Evolutionary conservation across 257 asterid species (phyloP).

Genomic region (Solanum rostratum): DNA sequence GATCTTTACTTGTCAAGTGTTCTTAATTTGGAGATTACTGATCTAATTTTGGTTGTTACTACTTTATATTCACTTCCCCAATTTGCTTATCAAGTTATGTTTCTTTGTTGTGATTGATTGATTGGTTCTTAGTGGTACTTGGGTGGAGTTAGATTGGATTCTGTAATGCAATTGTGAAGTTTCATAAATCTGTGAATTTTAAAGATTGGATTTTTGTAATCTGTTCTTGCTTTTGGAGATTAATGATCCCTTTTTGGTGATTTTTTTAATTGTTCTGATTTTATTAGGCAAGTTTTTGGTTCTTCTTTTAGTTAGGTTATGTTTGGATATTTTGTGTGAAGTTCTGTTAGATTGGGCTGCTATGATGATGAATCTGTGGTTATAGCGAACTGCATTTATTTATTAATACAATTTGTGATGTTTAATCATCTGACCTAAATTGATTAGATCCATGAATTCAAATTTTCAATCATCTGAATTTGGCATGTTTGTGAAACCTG

Average conservation of each 20-base stretch:
- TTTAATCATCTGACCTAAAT: neutral
- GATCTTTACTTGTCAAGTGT: neutral
- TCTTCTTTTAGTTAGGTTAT: neutral
- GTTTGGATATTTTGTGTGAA: neutral
- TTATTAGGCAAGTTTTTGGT: neutral
- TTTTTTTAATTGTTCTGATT: neutral
- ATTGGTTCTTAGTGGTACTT: neutral
- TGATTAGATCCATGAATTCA: neutral
- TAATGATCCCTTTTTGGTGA: neutral
- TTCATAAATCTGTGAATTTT: neutral
- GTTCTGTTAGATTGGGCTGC: neutral
- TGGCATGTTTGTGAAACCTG: neutral
- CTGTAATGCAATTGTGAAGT: neutral
- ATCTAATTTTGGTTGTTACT: neutral
- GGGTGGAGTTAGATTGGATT: neutral
- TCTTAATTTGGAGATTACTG: neutral
- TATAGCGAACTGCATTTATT: neutral
- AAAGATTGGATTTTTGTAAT: neutral
- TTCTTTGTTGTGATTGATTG: neutral
- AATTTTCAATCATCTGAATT: neutral
- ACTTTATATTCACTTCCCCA: neutral
- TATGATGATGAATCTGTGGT: neutral
- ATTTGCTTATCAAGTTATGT: neutral
- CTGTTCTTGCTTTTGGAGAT: neutral
- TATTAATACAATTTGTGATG: neutral